Base-by-base conservation (phyloP, 768 basidiomycete genomes). In the Paxillus ammoniavirescens region DNA sequence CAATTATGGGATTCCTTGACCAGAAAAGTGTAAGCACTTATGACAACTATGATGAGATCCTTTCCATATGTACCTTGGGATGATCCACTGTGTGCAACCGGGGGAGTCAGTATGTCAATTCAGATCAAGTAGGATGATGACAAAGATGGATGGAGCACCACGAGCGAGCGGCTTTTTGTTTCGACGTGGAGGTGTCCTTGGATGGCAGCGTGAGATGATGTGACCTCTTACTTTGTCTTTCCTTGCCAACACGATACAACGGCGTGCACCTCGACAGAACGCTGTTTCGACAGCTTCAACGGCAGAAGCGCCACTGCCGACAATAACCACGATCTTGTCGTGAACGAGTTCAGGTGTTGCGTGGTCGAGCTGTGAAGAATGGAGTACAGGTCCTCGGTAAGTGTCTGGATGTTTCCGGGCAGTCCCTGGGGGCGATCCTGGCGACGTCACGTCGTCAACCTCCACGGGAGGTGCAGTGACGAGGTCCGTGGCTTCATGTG, bases 221-320 rank as follows among this genome's bases (percentile, higher is more conserved):
- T 38, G 43, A 46, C 36, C 18, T 31, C 38, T 42, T 31, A 65
- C 65, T 49, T 63, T 59, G 58, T 78, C 78, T n/a, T 76, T 67
- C 8, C 77, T 59, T 2, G 75, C 75, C 31, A 79, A 54, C 62
- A 81, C 73, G 1, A 70, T 61, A 7, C 69, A 67, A 14, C 69
- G 55, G 44, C 58, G 56, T 0, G 75, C 76, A 9, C 73, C 67
- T 45, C 69, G 61, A 15, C 52, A 30, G 2, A 76, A 61, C 7
- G 73, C 70, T 1, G 73, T 66, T 55, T 76, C 73, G 15, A 73
- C 75, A 2, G 74, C 70, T 53, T 82, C 79, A 23, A 81, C 79
- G 2, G 77, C 79, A 40, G 75, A 80, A 0, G 84, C 83, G 0
- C 83, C 82, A 38, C 79, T 77, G 0, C 79, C 78, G 35, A 81